phyloP scores from a whole-genome alignment of 805 yeast species.

The Wickerhamomyces bovis region DNA sequence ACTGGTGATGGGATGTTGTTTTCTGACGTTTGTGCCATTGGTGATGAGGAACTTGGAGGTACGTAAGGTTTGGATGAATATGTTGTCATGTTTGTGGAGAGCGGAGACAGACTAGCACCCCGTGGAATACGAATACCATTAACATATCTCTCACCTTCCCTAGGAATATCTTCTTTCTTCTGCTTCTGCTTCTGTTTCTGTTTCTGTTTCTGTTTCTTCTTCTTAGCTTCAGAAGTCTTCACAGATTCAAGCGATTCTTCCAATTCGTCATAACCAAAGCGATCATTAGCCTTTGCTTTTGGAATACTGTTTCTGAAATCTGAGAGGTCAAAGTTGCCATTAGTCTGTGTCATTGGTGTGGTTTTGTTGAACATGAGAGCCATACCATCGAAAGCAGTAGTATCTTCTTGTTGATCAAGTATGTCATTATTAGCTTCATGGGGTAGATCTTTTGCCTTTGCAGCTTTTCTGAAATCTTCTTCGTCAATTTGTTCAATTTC shows the following conservation, averaged over 20 bases:
- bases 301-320: not conserved
- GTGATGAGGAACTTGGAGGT: no score
- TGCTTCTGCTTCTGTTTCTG: no score
- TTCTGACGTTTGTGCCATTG: no score
- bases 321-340: slow-evolving; percentile 5
- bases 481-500: not conserved
- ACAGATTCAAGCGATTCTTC: not conserved
- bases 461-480: not conserved
- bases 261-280: not conserved
- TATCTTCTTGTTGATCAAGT: not conserved
- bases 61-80: not conserved
- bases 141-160: not conserved
- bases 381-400: slow-evolving; percentile 1
- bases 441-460: not conserved
- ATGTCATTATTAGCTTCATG: not conserved
- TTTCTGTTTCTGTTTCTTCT: no score
- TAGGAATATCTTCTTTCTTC: not conserved
- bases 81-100: not conserved
- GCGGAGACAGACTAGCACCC: not conserved
- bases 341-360: slow-evolving; percentile 9
- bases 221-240: not conserved
- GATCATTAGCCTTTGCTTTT: not conserved
- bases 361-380: slow-evolving; percentile 1
- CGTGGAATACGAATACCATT: not conserved
- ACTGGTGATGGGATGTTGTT: no score